These are phyloP conservation scores for Mycena maculata DNA, from an alignment of 768 basidiomycete species.

Conservation along the genomic window DNA sequence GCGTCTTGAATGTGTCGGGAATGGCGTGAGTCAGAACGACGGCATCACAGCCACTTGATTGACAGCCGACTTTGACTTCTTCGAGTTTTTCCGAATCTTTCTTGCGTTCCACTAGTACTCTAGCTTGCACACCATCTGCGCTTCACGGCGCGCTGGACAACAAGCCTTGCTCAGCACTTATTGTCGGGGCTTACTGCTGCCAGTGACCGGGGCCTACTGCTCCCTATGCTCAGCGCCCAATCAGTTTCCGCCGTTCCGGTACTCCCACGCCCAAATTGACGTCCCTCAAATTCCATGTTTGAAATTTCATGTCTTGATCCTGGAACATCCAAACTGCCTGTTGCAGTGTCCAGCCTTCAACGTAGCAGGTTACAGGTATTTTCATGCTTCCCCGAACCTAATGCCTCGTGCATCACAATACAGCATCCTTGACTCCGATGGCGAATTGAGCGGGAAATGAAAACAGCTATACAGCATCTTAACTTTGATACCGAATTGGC, in stretches of 20 bases:
- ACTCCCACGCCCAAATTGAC: no score
- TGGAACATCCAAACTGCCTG: not conserved
- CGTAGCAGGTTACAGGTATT: not conserved
- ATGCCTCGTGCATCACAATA: not conserved
- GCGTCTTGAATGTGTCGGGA: no score
- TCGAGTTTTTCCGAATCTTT: constrained; percentile 1
- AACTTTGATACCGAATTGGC: no score
- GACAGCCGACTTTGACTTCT: no score
- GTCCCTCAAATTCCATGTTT: no score
- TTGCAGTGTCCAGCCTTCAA: not conserved
- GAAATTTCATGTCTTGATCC: constrained; percentile 1
- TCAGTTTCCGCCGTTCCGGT: no score
- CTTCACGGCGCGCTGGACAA: not conserved
- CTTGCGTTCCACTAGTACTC: not conserved
- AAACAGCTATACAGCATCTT: not conserved
- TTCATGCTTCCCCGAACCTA: not conserved
- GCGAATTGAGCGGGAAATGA: no score
- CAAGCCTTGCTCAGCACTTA: not conserved
- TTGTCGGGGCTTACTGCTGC: not conserved
- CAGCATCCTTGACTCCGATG: no score
- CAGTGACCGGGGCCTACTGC: no score
- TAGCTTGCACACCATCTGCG: constrained; percentile 2
- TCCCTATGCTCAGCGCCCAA: no score
- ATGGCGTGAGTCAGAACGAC: no score
- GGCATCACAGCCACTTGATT: no score